Evolutionary conservation across 2,329 filamentous ascomycete genomes (phyloP).

Genomic region (Fusarium duplospermum): DNA sequence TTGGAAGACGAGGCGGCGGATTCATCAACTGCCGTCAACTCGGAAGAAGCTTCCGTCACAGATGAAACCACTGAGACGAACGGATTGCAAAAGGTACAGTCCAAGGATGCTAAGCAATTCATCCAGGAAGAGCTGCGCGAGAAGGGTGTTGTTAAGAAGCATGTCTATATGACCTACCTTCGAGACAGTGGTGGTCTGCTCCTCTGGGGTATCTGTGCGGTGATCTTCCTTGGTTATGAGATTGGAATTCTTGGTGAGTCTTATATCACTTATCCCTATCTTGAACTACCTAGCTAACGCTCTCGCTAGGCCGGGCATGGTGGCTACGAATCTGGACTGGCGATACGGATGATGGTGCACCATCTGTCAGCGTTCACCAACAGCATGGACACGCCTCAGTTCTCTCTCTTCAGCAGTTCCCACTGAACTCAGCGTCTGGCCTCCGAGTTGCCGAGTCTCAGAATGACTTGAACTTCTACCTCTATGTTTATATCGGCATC

Average conservation of each 20-base stretch:
- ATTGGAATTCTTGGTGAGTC: slow-evolving; percentile 63
- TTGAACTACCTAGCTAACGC: slow-evolving; percentile 5
- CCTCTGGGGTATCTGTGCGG: slow-evolving; percentile 68
- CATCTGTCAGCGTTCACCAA: slow-evolving; percentile 43
- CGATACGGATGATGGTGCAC: slow-evolving; percentile 25
- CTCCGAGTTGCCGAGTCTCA: slow-evolving; percentile 45
- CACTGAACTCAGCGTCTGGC: slow-evolving; percentile 53
- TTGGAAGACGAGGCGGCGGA: slow-evolving; percentile 60
- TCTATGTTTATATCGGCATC: slow-evolving; percentile 76
- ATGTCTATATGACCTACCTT: slow-evolving; percentile 77
- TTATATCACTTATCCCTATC: background rate
- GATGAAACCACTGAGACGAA: slow-evolving; percentile 54
- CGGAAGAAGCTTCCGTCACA: slow-evolving; percentile 59
- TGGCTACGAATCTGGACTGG: slow-evolving; percentile 74
- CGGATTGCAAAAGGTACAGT: slow-evolving; percentile 61
- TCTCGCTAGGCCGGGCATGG: slow-evolving; percentile 64
- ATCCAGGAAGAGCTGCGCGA: slow-evolving; percentile 81
- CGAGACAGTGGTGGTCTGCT: slow-evolving; percentile 71
- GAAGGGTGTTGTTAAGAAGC: slow-evolving; percentile 73
- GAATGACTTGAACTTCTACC: slow-evolving; percentile 69
- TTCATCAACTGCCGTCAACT: slow-evolving; percentile 64
- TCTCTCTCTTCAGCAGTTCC: slow-evolving; percentile 60
- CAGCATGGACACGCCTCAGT: slow-evolving; percentile 56
- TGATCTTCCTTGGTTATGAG: slow-evolving; percentile 67
- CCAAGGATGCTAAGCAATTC: slow-evolving; percentile 74